phyloP scores from a whole-genome alignment of 192 early-diverging fungal genomes.

The Rhizophagus clarus region DNA sequence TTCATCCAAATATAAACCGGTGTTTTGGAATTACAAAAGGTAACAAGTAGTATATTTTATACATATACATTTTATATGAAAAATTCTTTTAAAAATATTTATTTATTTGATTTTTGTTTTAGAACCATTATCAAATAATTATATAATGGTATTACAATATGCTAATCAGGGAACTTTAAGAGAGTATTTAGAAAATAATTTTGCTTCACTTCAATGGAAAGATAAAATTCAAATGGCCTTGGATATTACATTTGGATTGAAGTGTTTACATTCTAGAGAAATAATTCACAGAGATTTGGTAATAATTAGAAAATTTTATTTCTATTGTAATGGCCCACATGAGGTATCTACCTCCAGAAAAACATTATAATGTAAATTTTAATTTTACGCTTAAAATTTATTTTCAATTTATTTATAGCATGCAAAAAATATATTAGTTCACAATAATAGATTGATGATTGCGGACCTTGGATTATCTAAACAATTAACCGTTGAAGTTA shows the following conservation, averaged over 20 bases:
- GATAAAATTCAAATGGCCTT: background rate
- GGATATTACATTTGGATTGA: constrained; percentile 1
- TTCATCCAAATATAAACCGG: background rate
- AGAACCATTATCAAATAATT: background rate
- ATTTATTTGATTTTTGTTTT: no score
- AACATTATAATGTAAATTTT: no score
- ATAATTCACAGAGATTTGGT: constrained; percentile 27
- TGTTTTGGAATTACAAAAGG: constrained; percentile 3
- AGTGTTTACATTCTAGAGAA: background rate
- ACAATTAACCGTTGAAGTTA: background rate
- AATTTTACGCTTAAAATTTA: background rate
- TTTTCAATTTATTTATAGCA: background rate
- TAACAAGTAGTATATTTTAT: background rate
- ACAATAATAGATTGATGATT: constrained; percentile 1
- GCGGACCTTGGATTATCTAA: constrained; percentile 23
- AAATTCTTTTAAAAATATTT: no score
- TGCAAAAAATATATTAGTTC: constrained; percentile 21
- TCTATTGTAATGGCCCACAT: no score
- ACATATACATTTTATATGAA: background rate
- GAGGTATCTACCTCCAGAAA: no score
- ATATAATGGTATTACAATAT: background rate
- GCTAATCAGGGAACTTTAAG: constrained; percentile 13
- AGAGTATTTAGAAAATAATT: constrained; percentile 3
- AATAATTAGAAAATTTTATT: no score
- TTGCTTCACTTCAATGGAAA: background rate